Base-by-base conservation (phyloP, 495 filamentous ascomycete species). In the Pseudevernia furfuracea region DNA sequence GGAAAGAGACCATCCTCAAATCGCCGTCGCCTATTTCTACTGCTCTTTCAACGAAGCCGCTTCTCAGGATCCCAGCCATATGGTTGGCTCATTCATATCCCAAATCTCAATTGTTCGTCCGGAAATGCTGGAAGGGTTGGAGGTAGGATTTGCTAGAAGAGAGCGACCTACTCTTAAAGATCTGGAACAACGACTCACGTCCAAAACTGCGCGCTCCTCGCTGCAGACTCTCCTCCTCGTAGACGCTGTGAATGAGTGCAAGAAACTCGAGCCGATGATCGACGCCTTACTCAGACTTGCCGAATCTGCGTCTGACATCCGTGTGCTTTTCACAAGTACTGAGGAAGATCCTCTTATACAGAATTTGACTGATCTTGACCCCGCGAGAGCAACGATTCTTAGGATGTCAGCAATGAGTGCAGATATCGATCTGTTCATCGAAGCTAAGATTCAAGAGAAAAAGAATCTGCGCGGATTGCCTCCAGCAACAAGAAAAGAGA, bases 351-450 rank as follows among this genome's bases (percentile, higher is more conserved):
- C 52, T 7, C 1, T 10, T 9, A 23, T 55, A 34, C 21, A 2
- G 15, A 8, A 6, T 1, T 30, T 34, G 30, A 55, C 15, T 55
- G 30, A 55, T 3, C 28, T 55, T n/a, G 2, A 55, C 0, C 14
- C 30, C 14, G 15, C 30, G 0, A 55, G 34, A 55, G 30, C 52
- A 55, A 55, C 30, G 10, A 6, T 8, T 7, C 8, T 55, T 21
- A 21, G 30, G 19, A 55, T 55, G 28, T 34, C 52, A 21, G 52
- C 49, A 32, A 1, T 21, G 17, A 34, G 28, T n/a, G 52, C 28
- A 34, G 52, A 55, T 21, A 55, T 55, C 15, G 52, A 55, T 55
- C 28, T 55, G 30, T 55, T 32, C 30, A 21, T 55, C 52, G 52
- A 55, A 19, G 15, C 30, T 3, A 55, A 34, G n/a, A 55, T 55